Evolutionary conservation across 2,329 filamentous ascomycete species (phyloP).

Genomic region (Microcera coccophila): DNA sequence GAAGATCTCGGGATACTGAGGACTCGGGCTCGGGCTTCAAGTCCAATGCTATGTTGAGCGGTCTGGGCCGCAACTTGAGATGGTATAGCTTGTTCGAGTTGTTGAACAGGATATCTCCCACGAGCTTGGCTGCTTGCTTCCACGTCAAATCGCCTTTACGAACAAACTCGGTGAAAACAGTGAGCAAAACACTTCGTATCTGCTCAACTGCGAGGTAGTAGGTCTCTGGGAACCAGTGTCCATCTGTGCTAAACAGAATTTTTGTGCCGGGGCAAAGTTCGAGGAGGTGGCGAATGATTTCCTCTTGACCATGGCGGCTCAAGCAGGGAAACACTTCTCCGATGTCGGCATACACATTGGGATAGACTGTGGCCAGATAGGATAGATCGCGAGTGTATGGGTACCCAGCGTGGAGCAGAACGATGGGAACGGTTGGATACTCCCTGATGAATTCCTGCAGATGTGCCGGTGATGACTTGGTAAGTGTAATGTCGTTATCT

Average conservation of each 20-base stretch:
- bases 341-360: conserved; percentile 78
- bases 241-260: conserved; percentile 76
- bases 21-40: conserved; percentile 3
- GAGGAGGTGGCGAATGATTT: conserved; percentile 65
- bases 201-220: conserved; percentile 70
- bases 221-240: conserved; percentile 74
- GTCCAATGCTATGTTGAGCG: conserved; percentile 7
- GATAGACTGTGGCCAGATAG: conserved; percentile 72
- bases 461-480: conserved; percentile 68
- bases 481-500: conserved; percentile 70
- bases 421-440: conserved; percentile 67
- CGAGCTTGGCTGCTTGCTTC: conserved; percentile 59
- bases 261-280: conserved; percentile 73
- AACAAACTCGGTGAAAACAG: conserved; percentile 65
- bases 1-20: conserved; percentile 6
- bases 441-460: conserved; percentile 68
- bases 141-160: conserved; percentile 58
- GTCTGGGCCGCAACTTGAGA: conserved; percentile 48
- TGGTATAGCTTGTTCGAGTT: conserved; percentile 75
- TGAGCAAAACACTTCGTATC: conserved; percentile 65
- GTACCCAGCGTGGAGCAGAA: conserved; percentile 76
- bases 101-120: conserved; percentile 66
- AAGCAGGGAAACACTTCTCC: conserved; percentile 79
- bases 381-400: conserved; percentile 75
- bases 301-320: conserved; percentile 70